phyloP scores from a whole-genome alignment of 257 asterid genomes.

The Scutellaria minor region DNA sequence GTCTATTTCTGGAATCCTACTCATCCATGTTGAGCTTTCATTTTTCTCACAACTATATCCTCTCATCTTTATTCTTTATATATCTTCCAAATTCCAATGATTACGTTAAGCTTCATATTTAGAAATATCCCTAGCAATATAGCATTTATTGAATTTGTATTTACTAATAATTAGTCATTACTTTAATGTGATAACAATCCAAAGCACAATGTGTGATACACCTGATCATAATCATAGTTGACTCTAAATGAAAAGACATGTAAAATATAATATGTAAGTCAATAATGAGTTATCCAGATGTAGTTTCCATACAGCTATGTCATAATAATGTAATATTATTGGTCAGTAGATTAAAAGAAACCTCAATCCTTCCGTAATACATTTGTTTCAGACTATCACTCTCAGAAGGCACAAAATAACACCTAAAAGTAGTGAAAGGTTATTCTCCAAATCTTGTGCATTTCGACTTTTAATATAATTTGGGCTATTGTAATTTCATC shows the following conservation, averaged over 20 bases:
- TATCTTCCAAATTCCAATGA: background rate
- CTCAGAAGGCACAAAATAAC: background rate
- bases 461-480: background rate
- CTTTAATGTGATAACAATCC: background rate
- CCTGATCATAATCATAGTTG: background rate
- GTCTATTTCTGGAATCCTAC: background rate
- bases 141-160: no score
- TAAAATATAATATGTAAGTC: background rate
- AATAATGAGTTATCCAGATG: background rate
- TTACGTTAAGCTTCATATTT: background rate
- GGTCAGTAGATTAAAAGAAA: background rate
- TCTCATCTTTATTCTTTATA: background rate
- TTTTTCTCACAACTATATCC: background rate
- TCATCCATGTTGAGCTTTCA: background rate
- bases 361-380: background rate
- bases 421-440: background rate
- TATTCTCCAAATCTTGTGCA: slow-evolving; percentile 19
- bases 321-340: no score
- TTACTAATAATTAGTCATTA: background rate
- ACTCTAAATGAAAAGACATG: background rate
- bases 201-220: background rate
- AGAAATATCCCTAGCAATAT: background rate
- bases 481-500: background rate
- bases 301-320: background rate
- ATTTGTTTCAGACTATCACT: background rate